Percentiles rank a stretch among this genome's conserved stretches.
These are phyloP conservation scores for Populus pruinosa DNA, from an alignment of 345 rosid genomes.

Conservation along the genomic window DNA sequence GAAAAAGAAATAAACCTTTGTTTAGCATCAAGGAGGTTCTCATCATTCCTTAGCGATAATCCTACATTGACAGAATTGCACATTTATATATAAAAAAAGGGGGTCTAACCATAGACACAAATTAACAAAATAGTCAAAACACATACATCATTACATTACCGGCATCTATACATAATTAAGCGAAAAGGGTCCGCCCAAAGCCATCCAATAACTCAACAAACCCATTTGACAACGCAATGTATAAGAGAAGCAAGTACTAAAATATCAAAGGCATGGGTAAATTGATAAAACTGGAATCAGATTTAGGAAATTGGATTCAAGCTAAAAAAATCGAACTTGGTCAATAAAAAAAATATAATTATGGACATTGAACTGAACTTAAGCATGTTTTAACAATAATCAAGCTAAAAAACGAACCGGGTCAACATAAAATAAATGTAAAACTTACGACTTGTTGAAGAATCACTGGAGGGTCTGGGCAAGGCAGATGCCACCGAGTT, in stretches of 20 bases:
- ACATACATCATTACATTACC: not conserved
- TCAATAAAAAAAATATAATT: not conserved
- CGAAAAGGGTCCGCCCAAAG: not conserved
- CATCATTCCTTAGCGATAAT: slow-evolving; percentile 38
- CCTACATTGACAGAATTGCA: slow-evolving; percentile 33
- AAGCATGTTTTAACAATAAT: slow-evolving; percentile 1
- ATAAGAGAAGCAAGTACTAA: not conserved
- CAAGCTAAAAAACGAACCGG: slow-evolving; percentile 14
- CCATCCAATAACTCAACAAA: not conserved
- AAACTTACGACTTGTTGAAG: slow-evolving; percentile 30
- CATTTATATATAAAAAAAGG: not conserved
- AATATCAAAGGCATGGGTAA: not conserved
- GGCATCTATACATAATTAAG: not conserved
- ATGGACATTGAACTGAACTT: not conserved
- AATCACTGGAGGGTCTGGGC: slow-evolving; percentile 38
- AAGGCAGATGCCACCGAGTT: slow-evolving; percentile 38
- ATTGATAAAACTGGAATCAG: not conserved
- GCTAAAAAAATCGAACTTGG: not conserved
- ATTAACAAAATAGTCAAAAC: not conserved
- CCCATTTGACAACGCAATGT: not conserved
- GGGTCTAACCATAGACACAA: not conserved
- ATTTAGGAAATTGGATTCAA: not conserved
- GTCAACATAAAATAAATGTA: not conserved
- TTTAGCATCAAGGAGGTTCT: slow-evolving; percentile 27
- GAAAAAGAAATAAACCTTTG: slow-evolving; percentile 41